Evolutionary conservation across 208 protist species (phyloP).

Genomic region (Naegleria lovaniensis): DNA sequence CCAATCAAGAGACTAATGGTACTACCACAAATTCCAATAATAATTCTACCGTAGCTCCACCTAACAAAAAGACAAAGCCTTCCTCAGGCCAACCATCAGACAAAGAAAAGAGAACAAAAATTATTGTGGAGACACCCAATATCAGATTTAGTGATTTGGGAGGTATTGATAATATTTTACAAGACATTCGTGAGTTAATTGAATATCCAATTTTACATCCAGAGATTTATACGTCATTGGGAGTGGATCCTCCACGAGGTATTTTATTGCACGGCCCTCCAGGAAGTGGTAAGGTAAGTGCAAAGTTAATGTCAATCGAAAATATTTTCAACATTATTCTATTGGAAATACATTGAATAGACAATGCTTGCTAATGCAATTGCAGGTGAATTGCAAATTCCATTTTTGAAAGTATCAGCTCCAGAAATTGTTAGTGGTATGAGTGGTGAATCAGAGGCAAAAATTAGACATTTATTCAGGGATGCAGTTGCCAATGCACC

Average conservation of each 20-base stretch:
- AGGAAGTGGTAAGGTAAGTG: constrained; percentile 68
- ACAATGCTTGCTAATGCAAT: constrained; percentile 90
- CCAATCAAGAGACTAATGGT: background rate
- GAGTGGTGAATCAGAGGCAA: constrained; percentile 96
- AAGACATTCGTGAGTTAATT: constrained; percentile 87
- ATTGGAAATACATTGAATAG: too few species aligned
- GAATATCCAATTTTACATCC: constrained; percentile 84
- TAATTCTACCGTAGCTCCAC: background rate
- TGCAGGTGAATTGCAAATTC: constrained; percentile 79
- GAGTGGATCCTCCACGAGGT: constrained; percentile 85
- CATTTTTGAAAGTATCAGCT: constrained; percentile 86
- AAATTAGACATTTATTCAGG: constrained; percentile 89
- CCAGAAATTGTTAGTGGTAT: constrained; percentile 94
- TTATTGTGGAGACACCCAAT: constrained; percentile 46
- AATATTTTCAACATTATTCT: background rate
- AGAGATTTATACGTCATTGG: constrained; percentile 86
- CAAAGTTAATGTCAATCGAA: background rate
- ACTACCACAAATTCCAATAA: background rate
- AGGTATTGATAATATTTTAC: constrained; percentile 50
- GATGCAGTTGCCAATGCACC: constrained; percentile 83
- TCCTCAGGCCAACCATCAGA: background rate
- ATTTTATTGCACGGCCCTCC: constrained; percentile 92
- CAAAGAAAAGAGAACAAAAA: background rate
- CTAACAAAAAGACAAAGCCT: background rate
- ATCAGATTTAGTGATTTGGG: constrained; percentile 46